A percentile compares a stretch with the other conserved stretches of the same genome.
phyloP scores from a whole-genome alignment of 148 eudicot genomes.

The Chenopodium berlandieri region DNA sequence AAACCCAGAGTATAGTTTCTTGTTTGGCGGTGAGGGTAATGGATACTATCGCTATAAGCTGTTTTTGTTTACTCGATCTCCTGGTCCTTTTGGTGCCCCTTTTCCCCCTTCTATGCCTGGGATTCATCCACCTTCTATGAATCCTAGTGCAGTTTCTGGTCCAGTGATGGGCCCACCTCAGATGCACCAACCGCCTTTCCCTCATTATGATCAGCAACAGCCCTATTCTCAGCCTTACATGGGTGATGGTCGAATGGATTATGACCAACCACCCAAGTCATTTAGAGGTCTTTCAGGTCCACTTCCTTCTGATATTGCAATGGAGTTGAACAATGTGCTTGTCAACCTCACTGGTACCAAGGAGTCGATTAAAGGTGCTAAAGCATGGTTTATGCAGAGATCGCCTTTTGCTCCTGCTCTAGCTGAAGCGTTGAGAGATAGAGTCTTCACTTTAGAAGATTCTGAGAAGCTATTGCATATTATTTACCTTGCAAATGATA shows the following conservation, averaged over 20 bases:
- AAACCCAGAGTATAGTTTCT: conserved; percentile 80
- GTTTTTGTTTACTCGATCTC: conserved; percentile 59
- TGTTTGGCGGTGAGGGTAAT: conserved; percentile 95
- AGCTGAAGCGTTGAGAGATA: conserved; percentile 88
- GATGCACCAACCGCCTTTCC: conserved; percentile 67
- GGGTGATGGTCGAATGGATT: conserved; percentile 69
- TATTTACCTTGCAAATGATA: conserved; percentile 92
- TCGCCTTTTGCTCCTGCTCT: conserved; percentile 80
- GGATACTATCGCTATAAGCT: conserved; percentile 88
- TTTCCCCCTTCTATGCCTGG: conserved; percentile 58
- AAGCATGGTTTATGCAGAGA: conserved; percentile 98
- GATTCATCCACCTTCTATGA: conserved; percentile 63
- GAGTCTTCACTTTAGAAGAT: conserved; percentile 68
- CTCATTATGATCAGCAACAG: conserved; percentile 71
- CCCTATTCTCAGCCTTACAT: conserved; percentile 56
- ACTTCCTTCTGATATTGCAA: conserved; percentile 87
- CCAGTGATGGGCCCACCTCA: conserved; percentile 49
- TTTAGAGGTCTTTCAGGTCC: conserved; percentile 81
- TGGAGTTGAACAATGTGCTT: conserved; percentile 87
- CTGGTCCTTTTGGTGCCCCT: conserved; percentile 63
- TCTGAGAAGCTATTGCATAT: conserved; percentile 91
- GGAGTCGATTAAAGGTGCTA: conserved; percentile 95
- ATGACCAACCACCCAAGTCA: conserved; percentile 60
- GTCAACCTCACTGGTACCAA: conserved; percentile 82
- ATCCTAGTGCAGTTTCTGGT: conserved; percentile 42